Conservation (phyloP, 2,329 filamentous ascomycete species). For the Nannizzia gypsea region DNA sequence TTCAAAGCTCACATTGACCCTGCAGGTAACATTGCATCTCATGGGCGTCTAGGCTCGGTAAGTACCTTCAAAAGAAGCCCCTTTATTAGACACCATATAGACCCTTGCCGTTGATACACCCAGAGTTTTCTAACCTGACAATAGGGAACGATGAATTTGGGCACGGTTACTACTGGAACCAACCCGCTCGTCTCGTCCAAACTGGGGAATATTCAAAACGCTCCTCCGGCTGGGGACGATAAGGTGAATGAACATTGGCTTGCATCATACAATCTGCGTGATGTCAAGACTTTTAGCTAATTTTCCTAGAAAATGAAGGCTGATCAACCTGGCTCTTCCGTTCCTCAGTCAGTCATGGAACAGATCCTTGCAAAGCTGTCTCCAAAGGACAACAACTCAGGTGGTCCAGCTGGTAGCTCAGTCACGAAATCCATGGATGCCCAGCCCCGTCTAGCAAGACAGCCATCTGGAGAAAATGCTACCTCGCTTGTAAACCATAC, state of each 20-base stretch:
- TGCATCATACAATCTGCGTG: conserved; percentile 5
- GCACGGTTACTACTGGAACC: conserved; percentile 18
- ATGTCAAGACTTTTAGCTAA: conserved; percentile 22
- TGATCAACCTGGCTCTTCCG: conserved; percentile 21
- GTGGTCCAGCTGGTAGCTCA: background rate
- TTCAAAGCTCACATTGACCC: conserved; percentile 15
- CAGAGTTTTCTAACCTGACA: background rate
- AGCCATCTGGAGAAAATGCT: background rate
- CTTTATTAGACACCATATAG: background rate
- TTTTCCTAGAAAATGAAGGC: conserved; percentile 36
- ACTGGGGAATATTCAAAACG: conserved; percentile 23
- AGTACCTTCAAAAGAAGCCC: background rate
- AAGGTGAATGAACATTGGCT: conserved; percentile 23
- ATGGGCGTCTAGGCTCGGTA: conserved; percentile 22
- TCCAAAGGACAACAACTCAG: conserved; percentile 23
- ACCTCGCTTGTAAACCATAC: background rate
- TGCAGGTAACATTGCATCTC: conserved; percentile 13
- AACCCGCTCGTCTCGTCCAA: conserved; percentile 26
- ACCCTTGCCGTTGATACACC: background rate
- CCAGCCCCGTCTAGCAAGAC: background rate
- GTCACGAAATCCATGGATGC: background rate
- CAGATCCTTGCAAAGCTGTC: conserved; percentile 40
- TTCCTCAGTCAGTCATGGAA: conserved; percentile 46
- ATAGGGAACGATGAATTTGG: conserved; percentile 17
- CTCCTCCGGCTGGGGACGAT: conserved; percentile 13